Conservation (phyloP, 2,329 filamentous ascomycete genomes). For the Fusarium sp. region DNA sequence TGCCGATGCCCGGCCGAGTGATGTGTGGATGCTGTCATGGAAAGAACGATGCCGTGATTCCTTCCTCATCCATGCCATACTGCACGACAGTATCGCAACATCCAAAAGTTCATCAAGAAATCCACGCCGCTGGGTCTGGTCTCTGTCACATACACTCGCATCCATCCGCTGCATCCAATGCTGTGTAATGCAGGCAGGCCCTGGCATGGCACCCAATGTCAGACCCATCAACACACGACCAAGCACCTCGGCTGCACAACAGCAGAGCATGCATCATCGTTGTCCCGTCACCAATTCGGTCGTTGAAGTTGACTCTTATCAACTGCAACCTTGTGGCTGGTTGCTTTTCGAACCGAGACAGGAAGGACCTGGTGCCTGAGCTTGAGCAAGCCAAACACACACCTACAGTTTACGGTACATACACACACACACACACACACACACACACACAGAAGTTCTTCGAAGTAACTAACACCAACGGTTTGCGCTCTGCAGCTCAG, state of each 20-base stretch:
- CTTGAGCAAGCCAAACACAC: background rate
- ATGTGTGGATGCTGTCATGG: background rate
- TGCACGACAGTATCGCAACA: background rate
- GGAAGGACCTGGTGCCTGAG: background rate
- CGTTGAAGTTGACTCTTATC: background rate
- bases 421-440: background rate
- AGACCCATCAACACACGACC: background rate
- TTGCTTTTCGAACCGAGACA: background rate
- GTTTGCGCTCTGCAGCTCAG: background rate
- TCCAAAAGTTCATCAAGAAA: background rate
- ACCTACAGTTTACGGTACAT: background rate
- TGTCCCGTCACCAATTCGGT: background rate
- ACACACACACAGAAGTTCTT: background rate
- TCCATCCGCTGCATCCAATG: background rate
- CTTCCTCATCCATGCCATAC: background rate
- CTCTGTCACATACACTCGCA: background rate
- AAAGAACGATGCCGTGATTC: background rate
- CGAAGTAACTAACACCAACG: background rate
- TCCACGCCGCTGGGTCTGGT: background rate
- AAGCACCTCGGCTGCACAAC: background rate
- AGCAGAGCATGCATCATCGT: background rate
- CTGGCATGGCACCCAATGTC: background rate
- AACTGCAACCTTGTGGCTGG: constrained; percentile 2
- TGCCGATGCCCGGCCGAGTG: background rate
- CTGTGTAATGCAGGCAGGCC: background rate